These are phyloP conservation scores for Wickerhamomyces ciferrii DNA, from an alignment of 805 yeast species.

Conservation along the genomic window DNA sequence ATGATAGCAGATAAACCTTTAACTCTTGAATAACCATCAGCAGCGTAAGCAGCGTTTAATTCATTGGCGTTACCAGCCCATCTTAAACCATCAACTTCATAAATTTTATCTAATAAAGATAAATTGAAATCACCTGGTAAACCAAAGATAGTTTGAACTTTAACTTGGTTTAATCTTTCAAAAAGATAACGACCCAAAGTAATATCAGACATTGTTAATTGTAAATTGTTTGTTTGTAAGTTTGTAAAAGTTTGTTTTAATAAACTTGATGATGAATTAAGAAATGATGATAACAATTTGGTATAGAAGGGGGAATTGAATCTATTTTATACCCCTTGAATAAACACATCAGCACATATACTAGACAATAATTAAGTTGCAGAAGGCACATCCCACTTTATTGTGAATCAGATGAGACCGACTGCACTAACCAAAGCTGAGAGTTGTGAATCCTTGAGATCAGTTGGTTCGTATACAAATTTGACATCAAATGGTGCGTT, in stretches of 20 bases:
- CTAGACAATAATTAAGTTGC: background rate
- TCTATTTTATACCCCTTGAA: background rate
- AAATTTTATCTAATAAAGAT: conserved; percentile 63
- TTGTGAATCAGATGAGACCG: background rate
- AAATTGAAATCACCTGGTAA: conserved; percentile 82
- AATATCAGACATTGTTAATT: conserved; percentile 36
- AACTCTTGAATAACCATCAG: conserved; percentile 83
- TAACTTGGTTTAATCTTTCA: conserved; percentile 71
- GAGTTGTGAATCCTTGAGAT: too few relatives aligned
- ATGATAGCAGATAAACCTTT: conserved; percentile 70
- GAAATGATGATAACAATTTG: background rate
- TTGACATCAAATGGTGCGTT: background rate
- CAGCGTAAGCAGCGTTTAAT: conserved; percentile 83
- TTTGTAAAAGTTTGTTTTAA: background rate
- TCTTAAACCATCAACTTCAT: conserved; percentile 68
- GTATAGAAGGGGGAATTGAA: background rate
- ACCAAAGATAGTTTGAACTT: conserved; percentile 69
- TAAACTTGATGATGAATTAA: background rate
- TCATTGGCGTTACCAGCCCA: conserved; percentile 94
- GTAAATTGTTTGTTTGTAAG: background rate
- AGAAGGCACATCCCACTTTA: background rate
- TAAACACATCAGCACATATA: background rate
- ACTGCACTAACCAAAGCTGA: background rate
- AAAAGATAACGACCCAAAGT: conserved; percentile 74
- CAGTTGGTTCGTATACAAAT: background rate